These are phyloP conservation scores for Pterulicium gracile DNA, from an alignment of 1,284 basidiomycete species.

Conservation along the genomic window DNA sequence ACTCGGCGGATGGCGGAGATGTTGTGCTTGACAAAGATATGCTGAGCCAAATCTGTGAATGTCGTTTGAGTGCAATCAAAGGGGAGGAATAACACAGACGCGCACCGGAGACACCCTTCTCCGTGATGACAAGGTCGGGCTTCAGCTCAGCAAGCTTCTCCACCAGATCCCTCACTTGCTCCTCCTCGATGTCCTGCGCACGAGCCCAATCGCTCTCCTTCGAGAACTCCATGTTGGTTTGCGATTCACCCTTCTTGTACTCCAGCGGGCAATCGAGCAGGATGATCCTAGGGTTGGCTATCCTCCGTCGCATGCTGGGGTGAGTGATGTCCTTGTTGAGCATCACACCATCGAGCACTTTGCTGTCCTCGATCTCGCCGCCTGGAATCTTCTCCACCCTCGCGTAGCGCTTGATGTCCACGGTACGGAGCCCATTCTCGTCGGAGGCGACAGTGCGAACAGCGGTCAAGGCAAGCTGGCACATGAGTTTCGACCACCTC, in stretches of 20 bases:
- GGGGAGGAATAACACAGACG: conserved; percentile 6
- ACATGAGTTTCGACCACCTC: conserved; percentile 98
- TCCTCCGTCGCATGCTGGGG: conserved; percentile 91
- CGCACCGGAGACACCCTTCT: conserved; percentile 93
- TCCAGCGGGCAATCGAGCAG: conserved; percentile 94
- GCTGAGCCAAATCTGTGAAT: conserved; percentile 79
- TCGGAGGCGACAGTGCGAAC: conserved; percentile 76
- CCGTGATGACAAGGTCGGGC: conserved; percentile 92
- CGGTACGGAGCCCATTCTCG: conserved; percentile 65
- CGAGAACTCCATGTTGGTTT: conserved; percentile 98
- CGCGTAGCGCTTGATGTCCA: conserved; percentile 97
- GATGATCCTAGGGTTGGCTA: conserved; percentile 84
- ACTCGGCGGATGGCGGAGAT: conserved; percentile 91
- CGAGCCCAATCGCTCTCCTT: conserved; percentile 92
- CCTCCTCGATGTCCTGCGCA: conserved; percentile 93
- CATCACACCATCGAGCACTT: conserved; percentile 88
- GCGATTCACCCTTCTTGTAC: conserved; percentile 98
- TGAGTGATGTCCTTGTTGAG: conserved; percentile 99
- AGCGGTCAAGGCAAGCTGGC: conserved; percentile 85
- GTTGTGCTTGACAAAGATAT: conserved; percentile 83
- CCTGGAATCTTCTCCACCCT: conserved; percentile 97
- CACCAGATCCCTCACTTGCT: conserved; percentile 89
- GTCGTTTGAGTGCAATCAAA: background rate
- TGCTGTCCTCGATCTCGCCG: conserved; percentile 91
- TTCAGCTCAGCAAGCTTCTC: conserved; percentile 88